Percentiles rank a stretch among this genome's conserved stretches.
Conservation (phyloP, 139 green algal genomes). For the Chlorella sp. region DNA sequence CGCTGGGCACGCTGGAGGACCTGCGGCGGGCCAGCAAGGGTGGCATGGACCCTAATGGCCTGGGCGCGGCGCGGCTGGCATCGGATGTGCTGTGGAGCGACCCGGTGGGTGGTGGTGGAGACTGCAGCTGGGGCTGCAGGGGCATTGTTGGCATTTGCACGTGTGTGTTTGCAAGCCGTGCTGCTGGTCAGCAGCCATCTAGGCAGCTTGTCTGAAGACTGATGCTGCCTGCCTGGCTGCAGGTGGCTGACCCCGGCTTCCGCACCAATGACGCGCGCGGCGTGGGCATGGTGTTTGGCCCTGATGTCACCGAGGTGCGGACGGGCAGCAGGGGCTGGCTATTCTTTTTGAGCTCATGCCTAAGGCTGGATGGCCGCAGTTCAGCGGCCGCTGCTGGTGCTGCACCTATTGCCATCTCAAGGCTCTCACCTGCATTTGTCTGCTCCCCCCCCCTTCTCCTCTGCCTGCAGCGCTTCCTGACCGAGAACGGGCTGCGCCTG, state of each 20-base stretch:
- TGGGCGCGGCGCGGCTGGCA: conserved; percentile 65
- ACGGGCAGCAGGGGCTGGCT: not conserved
- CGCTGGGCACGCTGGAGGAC: conserved; percentile 76
- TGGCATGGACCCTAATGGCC: conserved; percentile 81
- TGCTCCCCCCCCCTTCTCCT: not conserved
- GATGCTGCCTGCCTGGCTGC: not conserved
- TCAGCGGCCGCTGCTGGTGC: too few relatives aligned
- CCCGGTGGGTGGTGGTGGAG: conserved; percentile 40
- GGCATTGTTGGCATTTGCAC: too few relatives aligned
- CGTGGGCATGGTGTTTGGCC: conserved; percentile 92
- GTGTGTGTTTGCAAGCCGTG: too few relatives aligned
- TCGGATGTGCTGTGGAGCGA: conserved; percentile 97
- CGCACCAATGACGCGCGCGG: conserved; percentile 80
- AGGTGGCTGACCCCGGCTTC: conserved; percentile 64
- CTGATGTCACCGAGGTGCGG: conserved; percentile 84
- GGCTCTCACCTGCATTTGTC: too few relatives aligned
- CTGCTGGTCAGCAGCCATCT: too few relatives aligned
- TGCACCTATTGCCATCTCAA: too few relatives aligned
- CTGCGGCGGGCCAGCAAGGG: conserved; percentile 79
- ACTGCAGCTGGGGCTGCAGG: too few relatives aligned
- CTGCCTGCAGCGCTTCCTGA: conserved; percentile 59
- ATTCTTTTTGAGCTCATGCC: too few relatives aligned
- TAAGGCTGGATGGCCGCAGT: not conserved
- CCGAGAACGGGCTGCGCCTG: conserved; percentile 66
- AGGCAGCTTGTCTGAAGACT: conserved; percentile 12